Percentiles rank a stretch among this genome's conserved stretches.
Conservation (phyloP, 2,329 filamentous ascomycete genomes). For the Grosmannia clavigera region DNA sequence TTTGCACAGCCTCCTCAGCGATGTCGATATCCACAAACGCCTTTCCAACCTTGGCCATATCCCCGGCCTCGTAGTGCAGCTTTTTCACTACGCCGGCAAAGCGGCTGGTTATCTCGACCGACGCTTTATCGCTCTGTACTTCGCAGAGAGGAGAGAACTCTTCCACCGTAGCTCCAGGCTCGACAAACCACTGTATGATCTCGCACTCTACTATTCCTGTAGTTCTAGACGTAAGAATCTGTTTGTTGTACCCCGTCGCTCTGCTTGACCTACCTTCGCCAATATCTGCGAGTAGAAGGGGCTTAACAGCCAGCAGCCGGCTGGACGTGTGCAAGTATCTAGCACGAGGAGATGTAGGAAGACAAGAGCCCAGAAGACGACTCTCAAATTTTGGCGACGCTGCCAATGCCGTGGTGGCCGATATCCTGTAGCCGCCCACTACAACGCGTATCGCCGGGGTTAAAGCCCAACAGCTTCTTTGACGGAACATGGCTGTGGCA, state of each 20-base stretch:
- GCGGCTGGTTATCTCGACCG: constrained; percentile 82
- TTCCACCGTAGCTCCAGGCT: constrained; percentile 88
- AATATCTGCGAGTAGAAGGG: constrained; percentile 73
- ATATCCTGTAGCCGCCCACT: background rate
- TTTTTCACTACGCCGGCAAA: constrained; percentile 95
- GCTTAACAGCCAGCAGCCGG: constrained; percentile 51
- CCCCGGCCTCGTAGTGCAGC: constrained; percentile 86
- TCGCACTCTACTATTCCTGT: constrained; percentile 94
- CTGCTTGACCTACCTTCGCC: constrained; percentile 48
- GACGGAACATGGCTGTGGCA: constrained; percentile 41
- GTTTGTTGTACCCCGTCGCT: no score
- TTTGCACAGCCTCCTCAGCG: constrained; percentile 47
- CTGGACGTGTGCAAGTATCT: constrained; percentile 36
- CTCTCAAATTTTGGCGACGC: background rate
- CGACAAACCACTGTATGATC: constrained; percentile 98
- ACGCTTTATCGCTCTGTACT: constrained; percentile 95
- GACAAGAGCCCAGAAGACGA: background rate
- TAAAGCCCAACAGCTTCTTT: constrained; percentile 35
- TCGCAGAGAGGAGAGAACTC: constrained; percentile 97
- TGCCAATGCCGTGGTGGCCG: background rate
- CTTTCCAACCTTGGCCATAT: constrained; percentile 93
- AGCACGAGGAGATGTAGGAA: background rate
- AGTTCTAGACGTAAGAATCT: background rate
- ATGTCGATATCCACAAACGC: constrained; percentile 93
- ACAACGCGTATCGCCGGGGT: constrained; percentile 20